A percentile compares a stretch with the other conserved stretches of the same genome.
Conservation (phyloP, 257 asterid species). For the Solanum virginianum region DNA sequence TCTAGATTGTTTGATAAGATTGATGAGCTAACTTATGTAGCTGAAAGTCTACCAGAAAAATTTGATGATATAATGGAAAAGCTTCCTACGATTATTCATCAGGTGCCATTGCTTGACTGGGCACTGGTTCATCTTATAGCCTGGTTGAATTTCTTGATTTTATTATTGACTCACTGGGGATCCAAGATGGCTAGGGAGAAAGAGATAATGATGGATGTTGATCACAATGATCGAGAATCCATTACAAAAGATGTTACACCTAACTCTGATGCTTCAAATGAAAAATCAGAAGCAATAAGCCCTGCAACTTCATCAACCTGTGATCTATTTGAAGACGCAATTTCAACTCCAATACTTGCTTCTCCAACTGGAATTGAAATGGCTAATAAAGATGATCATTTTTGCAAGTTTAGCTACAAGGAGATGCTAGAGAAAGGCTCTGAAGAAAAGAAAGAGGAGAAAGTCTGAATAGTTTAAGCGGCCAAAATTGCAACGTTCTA, state of each 20-base stretch:
- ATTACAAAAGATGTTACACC: neutral
- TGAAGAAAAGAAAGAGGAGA: slow-evolving; percentile 4
- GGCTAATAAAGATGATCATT: neutral
- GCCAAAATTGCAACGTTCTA: neutral
- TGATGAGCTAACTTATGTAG: slow-evolving; percentile 22
- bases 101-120: slow-evolving; percentile 28
- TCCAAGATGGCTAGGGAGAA: slow-evolving; percentile 15
- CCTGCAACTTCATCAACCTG: slow-evolving; percentile 4
- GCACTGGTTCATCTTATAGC: slow-evolving; percentile 11
- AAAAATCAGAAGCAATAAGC: neutral
- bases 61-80: slow-evolving; percentile 18
- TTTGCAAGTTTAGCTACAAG: slow-evolving; percentile 30
- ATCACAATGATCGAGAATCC: neutral
- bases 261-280: neutral
- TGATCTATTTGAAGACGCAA: slow-evolving; percentile 9
- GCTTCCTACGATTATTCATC: slow-evolving; percentile 11
- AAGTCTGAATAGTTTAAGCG: neutral
- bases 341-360: slow-evolving; percentile 18
- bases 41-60: slow-evolving; percentile 26
- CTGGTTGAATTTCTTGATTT: slow-evolving; percentile 13
- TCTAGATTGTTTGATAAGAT: slow-evolving; percentile 26
- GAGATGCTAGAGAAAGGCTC: slow-evolving; percentile 26
- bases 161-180: slow-evolving; percentile 5
- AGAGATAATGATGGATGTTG: slow-evolving; percentile 25
- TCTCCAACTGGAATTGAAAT: neutral